phyloP scores from a whole-genome alignment of 78 protist species.

The Bodo saltans region DNA sequence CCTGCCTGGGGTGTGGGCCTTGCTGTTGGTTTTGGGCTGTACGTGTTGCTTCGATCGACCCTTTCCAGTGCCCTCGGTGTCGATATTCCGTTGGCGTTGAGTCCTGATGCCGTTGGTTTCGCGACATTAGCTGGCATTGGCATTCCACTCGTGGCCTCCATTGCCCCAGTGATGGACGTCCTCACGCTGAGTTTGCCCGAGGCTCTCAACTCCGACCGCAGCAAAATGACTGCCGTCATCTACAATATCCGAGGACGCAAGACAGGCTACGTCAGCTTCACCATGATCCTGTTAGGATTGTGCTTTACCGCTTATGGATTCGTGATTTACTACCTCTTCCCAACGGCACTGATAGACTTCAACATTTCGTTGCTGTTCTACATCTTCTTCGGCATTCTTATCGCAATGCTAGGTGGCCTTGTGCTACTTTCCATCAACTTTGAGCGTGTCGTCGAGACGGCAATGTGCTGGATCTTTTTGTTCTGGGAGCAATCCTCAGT shows the following conservation, averaged over 20 bases:
- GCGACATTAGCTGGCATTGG: constrained; percentile 62
- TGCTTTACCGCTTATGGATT: constrained; percentile 43
- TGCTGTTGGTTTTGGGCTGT: constrained; percentile 43
- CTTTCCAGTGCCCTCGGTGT: not conserved
- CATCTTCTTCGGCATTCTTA: constrained; percentile 75
- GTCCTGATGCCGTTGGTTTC: constrained; percentile 30
- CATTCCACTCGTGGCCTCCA: constrained; percentile 66
- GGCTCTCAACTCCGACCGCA: constrained; percentile 64
- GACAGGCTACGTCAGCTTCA: not conserved
- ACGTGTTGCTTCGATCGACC: constrained; percentile 1
- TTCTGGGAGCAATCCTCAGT: constrained; percentile 69
- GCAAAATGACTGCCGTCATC: constrained; percentile 61
- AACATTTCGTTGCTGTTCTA: constrained; percentile 67
- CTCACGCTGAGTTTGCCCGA: constrained; percentile 48
- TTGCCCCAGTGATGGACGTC: constrained; percentile 78
- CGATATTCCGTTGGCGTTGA: constrained; percentile 11
- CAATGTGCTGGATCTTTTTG: constrained; percentile 47
- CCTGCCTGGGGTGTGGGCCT: constrained; percentile 83
- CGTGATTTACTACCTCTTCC: constrained; percentile 75
- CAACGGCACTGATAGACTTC: constrained; percentile 64
- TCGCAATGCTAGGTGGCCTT: constrained; percentile 76
- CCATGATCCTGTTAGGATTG: constrained; percentile 58
- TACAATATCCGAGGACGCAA: constrained; percentile 61
- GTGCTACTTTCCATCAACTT: constrained; percentile 62
- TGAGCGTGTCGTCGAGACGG: constrained; percentile 51